Conservation (phyloP, 495 filamentous ascomycete species). For the Clavariopsis aquatica region DNA sequence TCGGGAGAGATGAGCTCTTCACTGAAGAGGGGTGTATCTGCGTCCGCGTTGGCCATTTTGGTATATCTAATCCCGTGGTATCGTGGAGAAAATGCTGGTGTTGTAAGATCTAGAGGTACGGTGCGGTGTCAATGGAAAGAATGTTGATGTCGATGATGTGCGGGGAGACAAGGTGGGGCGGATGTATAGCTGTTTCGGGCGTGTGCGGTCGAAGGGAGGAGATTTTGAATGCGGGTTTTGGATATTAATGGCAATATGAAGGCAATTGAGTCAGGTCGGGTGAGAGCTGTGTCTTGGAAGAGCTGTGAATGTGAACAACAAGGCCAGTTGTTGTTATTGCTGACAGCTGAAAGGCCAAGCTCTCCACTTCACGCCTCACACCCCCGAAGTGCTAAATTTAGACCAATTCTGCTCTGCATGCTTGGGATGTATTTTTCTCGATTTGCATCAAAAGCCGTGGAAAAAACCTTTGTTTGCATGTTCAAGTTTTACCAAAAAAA, state of each 20-base stretch:
- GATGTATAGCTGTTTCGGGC: conserved; percentile 2
- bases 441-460: no score
- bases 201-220: conserved; percentile 9
- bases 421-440: no score
- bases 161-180: conserved; percentile 11
- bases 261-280: neutral
- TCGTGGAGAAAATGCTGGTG: neutral
- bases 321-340: conserved; percentile 13
- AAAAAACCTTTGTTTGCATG: no score
- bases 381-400: conserved; percentile 4
- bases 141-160: neutral
- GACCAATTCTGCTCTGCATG: no score
- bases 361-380: neutral
- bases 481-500: no score
- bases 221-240: neutral
- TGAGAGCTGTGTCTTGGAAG: neutral
- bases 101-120: neutral
- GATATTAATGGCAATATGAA: neutral
- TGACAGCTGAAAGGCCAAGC: conserved; percentile 13
- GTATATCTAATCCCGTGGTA: conserved; percentile 3
- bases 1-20: conserved; percentile 73
- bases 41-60: conserved; percentile 15
- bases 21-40: conserved; percentile 66
- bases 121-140: conserved; percentile 5
- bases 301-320: neutral